A percentile compares a stretch with the other conserved stretches of the same genome.
Conservation (phyloP, 2,329 filamentous ascomycete genomes). For the Penicillium janthinellum region DNA sequence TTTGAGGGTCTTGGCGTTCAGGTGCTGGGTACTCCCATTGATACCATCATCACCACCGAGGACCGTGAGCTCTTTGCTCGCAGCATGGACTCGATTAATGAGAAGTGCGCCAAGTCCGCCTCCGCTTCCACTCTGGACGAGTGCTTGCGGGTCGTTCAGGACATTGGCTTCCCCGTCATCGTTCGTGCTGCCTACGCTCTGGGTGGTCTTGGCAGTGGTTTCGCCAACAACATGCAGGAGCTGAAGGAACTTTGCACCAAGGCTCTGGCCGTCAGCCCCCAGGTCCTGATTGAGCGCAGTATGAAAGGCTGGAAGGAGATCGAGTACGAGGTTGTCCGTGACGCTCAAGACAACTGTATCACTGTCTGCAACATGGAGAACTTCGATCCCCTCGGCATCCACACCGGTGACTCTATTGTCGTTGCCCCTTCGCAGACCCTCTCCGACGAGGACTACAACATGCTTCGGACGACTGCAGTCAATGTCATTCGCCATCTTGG, state of each 20-base stretch:
- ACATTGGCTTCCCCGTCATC: conserved; percentile 95
- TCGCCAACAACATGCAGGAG: conserved; percentile 84
- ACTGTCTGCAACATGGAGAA: conserved; percentile 99
- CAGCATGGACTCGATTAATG: conserved; percentile 97
- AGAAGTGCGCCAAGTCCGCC: conserved; percentile 96
- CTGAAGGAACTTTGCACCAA: conserved; percentile 88
- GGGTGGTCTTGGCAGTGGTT: conserved; percentile 91
- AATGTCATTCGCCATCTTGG: conserved; percentile 97
- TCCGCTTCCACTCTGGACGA: conserved; percentile 88
- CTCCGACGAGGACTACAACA: conserved; percentile 98
- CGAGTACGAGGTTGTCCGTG: conserved; percentile 96
- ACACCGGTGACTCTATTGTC: conserved; percentile 97
- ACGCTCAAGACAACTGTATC: conserved; percentile 96
- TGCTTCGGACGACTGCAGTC: conserved; percentile 94
- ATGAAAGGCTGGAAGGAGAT: conserved; percentile 99
- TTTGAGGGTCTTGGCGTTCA: conserved; percentile 90
- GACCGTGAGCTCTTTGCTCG: conserved; percentile 96
- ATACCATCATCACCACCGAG: conserved; percentile 98
- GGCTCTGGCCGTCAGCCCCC: conserved; percentile 90
- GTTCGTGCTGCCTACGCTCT: conserved; percentile 95
- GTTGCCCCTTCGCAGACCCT: conserved; percentile 96
- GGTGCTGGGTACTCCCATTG: conserved; percentile 93
- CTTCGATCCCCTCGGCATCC: conserved; percentile 96
- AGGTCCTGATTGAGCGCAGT: conserved; percentile 93
- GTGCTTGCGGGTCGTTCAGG: conserved; percentile 81